Base-by-base conservation (phyloP, 768 basidiomycete species). In the Paxillus rubicundulus region DNA sequence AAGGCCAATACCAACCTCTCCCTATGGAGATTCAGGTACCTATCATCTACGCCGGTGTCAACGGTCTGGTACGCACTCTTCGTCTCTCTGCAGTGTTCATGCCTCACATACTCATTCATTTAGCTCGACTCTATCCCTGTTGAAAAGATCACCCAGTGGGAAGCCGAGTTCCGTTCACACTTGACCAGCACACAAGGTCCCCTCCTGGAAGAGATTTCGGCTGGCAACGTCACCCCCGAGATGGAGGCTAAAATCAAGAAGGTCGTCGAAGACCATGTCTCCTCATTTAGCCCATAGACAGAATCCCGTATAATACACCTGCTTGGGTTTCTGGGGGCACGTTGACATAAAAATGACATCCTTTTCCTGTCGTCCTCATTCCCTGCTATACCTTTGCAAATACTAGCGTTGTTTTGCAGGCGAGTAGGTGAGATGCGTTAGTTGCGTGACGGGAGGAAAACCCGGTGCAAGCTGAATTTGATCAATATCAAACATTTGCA, bases 11-110 rank as follows among this genome's bases (percentile, higher is more conserved):
- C 77, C 89, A 95, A 72, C 92, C 93, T 49, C 76, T 98, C 66
- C 74, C 94, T 38, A 95, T 90, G 73, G 96, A 98, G 77, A 77
- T 98, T 59, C 95, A 97, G 81, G 96, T 97, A 57, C 96, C 96
- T 61, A 92, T 98, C 72, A 94, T 98, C 79, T 98, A 96, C 72
- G 97, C 96, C 61, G 96, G 96, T 85, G 97, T 99, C 64, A 95
- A 98, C 76, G 97, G 97, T 92, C 85, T 97, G 58, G 87, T 89
- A 70, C 61, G 87, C 81, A 5, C 12, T 17, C 36, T 24, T 30
- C 14, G 2, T 37, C 10, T 52, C 27, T 13, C 1, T 12, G n/a
- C 1, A n/a, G 18, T 17, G 38, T n/a, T 27, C 21, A 14, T 20
- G 42, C 1, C 55, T 53, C 8, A 54, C 27, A n/a, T n/a, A 64